Conservation (phyloP, 2,329 filamentous ascomycete genomes). For the Xylaria sp. region DNA sequence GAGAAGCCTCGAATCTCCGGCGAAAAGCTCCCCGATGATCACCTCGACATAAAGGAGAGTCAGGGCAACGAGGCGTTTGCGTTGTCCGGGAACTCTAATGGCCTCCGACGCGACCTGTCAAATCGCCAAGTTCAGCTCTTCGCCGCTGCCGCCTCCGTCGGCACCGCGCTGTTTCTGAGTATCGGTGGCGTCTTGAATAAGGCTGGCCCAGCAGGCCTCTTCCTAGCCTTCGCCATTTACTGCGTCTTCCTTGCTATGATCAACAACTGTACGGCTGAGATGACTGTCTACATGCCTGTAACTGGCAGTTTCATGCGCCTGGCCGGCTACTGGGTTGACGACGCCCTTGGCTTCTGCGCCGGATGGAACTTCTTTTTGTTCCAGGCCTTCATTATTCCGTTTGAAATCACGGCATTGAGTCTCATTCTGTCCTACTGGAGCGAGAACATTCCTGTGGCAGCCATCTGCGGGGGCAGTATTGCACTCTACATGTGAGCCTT, state of each 20-base stretch:
- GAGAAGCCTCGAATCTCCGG: no score
- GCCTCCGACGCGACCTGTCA: conserved; percentile 9
- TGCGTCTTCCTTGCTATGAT: conserved; percentile 32
- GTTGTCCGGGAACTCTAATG: background rate
- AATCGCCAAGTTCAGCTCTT: conserved; percentile 15
- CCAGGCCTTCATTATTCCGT: conserved; percentile 53
- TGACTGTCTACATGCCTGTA: conserved; percentile 52
- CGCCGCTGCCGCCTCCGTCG: conserved; percentile 18
- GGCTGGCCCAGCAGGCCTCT: conserved; percentile 39
- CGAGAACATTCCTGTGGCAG: conserved; percentile 47
- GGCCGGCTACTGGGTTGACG: conserved; percentile 48
- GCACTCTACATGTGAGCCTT: conserved; percentile 41
- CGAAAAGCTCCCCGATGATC: no score
- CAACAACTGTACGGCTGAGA: conserved; percentile 45
- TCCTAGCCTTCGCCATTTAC: conserved; percentile 36
- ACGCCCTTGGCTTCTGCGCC: conserved; percentile 49
- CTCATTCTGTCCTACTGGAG: conserved; percentile 55
- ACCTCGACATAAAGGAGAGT: conserved; percentile 1
- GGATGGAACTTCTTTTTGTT: conserved; percentile 56
- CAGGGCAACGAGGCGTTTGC: background rate
- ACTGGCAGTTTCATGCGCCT: conserved; percentile 36
- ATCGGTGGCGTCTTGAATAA: conserved; percentile 41
- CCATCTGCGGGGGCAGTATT: conserved; percentile 48
- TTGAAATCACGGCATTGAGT: conserved; percentile 54
- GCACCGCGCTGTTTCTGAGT: conserved; percentile 26